Evolutionary conservation across 1,139 yeast species (phyloP).

Genomic region (Williopsis jadinii): DNA sequence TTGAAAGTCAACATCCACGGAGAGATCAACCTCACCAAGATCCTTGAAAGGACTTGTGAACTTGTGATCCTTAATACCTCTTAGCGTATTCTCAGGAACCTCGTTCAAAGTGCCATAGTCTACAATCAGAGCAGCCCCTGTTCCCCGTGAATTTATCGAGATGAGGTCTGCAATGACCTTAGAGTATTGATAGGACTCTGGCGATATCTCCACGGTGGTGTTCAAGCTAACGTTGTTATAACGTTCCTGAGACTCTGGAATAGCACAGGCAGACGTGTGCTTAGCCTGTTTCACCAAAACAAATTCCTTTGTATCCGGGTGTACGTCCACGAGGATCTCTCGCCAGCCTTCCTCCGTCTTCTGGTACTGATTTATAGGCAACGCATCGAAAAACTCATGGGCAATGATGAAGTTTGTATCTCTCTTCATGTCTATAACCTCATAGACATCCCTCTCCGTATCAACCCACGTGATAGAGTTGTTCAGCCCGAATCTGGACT

Average conservation of each 20-base stretch:
- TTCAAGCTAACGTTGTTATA: slow-evolving; percentile 48
- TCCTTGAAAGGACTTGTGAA: slow-evolving; percentile 69
- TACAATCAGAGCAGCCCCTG: slow-evolving; percentile 66
- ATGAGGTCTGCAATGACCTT: slow-evolving; percentile 39
- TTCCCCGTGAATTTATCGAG: slow-evolving; percentile 23
- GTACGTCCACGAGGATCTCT: slow-evolving; percentile 61
- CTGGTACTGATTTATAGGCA: slow-evolving; percentile 69
- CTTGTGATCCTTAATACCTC: slow-evolving; percentile 70
- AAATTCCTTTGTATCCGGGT: slow-evolving; percentile 35
- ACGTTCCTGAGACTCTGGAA: slow-evolving; percentile 48
- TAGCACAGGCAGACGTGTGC: slow-evolving; percentile 57
- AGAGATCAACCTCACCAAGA: slow-evolving; percentile 79
- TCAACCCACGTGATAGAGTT: slow-evolving; percentile 61
- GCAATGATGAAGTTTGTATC: slow-evolving; percentile 63
- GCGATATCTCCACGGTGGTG: slow-evolving; percentile 64
- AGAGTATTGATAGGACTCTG: slow-evolving; percentile 58
- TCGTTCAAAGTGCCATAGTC: slow-evolving; percentile 67
- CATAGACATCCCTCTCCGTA: slow-evolving; percentile 49
- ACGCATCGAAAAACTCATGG: slow-evolving; percentile 84
- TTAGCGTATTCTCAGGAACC: slow-evolving; percentile 60
- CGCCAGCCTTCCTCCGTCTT: slow-evolving; percentile 67
- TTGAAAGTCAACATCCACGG: slow-evolving; percentile 77
- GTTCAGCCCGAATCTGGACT: slow-evolving; percentile 38
- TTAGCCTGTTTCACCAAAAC: slow-evolving; percentile 52
- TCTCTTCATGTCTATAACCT: slow-evolving; percentile 20